These are phyloP conservation scores for Microcyclospora pomicola DNA, from an alignment of 2,329 filamentous ascomycete species.

Conservation along the genomic window DNA sequence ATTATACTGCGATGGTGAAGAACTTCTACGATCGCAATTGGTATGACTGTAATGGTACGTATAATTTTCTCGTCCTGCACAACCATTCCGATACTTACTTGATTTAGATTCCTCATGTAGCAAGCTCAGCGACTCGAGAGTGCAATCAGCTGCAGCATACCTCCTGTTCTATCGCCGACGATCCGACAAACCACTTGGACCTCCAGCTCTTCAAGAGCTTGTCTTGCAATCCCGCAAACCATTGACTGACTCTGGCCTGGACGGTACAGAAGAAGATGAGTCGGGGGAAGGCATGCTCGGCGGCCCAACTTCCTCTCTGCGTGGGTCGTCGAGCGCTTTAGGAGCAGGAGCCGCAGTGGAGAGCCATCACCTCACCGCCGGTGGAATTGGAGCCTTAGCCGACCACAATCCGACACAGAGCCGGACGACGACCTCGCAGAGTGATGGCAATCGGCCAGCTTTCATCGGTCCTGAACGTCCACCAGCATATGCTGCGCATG, in stretches of 20 bases:
- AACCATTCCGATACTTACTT: background rate
- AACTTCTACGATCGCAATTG: slow-evolving; percentile 81
- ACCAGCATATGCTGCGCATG: no score
- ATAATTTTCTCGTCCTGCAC: no score
- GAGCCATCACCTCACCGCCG: slow-evolving; percentile 8
- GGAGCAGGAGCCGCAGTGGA: slow-evolving; percentile 48
- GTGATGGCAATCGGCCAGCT: no score
- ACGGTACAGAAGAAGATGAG: slow-evolving; percentile 23
- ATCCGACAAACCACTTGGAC: slow-evolving; percentile 63
- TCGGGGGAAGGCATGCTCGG: slow-evolving; percentile 78
- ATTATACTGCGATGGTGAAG: slow-evolving; percentile 89
- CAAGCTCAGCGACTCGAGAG: slow-evolving; percentile 10
- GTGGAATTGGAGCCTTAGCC: background rate
- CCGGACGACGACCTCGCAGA: background rate
- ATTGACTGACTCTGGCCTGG: slow-evolving; percentile 21
- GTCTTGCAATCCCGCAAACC: slow-evolving; percentile 48
- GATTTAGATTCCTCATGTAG: slow-evolving; percentile 46
- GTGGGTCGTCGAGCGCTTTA: slow-evolving; percentile 87
- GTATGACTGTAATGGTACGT: slow-evolving; percentile 93
- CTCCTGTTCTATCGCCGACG: slow-evolving; percentile 90
- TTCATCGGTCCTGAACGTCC: no score
- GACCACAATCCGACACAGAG: background rate
- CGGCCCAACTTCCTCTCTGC: slow-evolving; percentile 61
- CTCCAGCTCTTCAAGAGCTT: slow-evolving; percentile 58
- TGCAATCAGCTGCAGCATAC: slow-evolving; percentile 59